Base-by-base conservation (phyloP, 768 basidiomycete species). In the Cyathus striatus region DNA sequence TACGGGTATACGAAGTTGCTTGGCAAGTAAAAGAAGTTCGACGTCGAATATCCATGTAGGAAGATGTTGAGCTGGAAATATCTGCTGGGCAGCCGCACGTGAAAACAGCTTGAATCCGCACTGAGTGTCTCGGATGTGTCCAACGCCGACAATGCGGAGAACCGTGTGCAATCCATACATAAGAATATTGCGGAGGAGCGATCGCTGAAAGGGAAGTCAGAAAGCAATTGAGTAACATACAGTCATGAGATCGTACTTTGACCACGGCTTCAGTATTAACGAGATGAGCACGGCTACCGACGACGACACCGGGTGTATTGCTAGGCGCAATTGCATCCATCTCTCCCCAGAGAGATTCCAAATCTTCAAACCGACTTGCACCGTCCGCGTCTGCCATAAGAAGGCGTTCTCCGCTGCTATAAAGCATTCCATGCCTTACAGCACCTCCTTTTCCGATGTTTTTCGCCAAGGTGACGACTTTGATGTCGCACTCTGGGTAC, bases 101-200 rank as follows among this genome's bases (percentile, higher is more conserved):
- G 91, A 83, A 65, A 95, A 94, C 21, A 97, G 78, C 65, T 97
- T 97, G 81, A 97, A 97, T 23, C 94, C 94, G 57, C 94, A 96
- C 59, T 96, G 94, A 14, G 94, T 97, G 66, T 96, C 93, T 20
- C 89, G 80, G 47, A 95, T 87, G 56, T 90, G 84, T 6, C 85
- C 85, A 3, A 93, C 91, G 37, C 94, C 93, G 23, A 95, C 82
- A 36, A 95, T 78, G 25, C 86, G 81, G 6, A 96, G 75, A 57
- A 93, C 82, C 16, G 89, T 83, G 60, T 97, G 94, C 45, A 97
- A 78, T 3, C 86, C 87, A 55, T 95, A 85, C 94, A 96, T 97
- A 43, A 95, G 82, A 45, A 95, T 65, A 56, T 96, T 97, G 23
- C 94, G 86, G 16, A 95, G 63, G 34, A 86, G 50, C 5, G 92